Percentiles rank a stretch among this genome's conserved stretches.
These are phyloP conservation scores for Geranomyces michiganensis DNA, from an alignment of 192 early-diverging fungal species.

Conservation along the genomic window DNA sequence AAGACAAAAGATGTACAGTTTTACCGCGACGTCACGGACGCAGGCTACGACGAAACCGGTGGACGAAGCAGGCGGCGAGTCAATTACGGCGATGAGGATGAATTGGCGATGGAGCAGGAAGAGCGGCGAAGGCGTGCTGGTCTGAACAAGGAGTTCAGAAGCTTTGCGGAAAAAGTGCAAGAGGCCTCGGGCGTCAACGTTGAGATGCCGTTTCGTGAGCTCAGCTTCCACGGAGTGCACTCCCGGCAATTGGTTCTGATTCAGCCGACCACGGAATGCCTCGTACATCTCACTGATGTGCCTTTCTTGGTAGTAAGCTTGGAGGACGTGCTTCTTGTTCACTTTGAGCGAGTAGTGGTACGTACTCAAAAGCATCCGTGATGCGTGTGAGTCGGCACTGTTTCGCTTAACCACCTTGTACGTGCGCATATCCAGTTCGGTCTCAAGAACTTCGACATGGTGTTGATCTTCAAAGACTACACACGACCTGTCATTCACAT, in stretches of 20 bases:
- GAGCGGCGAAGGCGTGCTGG: constrained; percentile 80
- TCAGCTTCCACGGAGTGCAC: constrained; percentile 94
- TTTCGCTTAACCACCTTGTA: neutral
- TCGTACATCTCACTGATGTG: constrained; percentile 94
- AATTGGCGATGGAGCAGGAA: constrained; percentile 93
- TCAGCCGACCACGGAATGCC: constrained; percentile 93
- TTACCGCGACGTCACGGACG: constrained; percentile 94
- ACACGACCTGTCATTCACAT: constrained; percentile 86
- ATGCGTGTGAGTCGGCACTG: neutral
- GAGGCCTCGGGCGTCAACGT: constrained; percentile 63
- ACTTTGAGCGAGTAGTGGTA: constrained; percentile 91
- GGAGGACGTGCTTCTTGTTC: constrained; percentile 90
- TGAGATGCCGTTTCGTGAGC: constrained; percentile 89
- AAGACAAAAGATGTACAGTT: constrained; percentile 99
- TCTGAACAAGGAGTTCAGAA: constrained; percentile 92
- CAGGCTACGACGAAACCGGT: constrained; percentile 95
- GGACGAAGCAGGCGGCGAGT: constrained; percentile 72
- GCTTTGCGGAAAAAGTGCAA: constrained; percentile 89
- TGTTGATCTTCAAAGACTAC: constrained; percentile 96
- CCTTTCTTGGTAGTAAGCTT: constrained; percentile 91
- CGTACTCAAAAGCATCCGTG: neutral
- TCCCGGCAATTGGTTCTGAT: constrained; percentile 88
- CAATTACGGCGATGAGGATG: constrained; percentile 98
- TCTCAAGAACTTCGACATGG: constrained; percentile 98
- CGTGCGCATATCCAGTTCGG: constrained; percentile 75